Base-by-base conservation (phyloP, 2,329 filamentous ascomycete genomes). In the Colletotrichum brevisporum region DNA sequence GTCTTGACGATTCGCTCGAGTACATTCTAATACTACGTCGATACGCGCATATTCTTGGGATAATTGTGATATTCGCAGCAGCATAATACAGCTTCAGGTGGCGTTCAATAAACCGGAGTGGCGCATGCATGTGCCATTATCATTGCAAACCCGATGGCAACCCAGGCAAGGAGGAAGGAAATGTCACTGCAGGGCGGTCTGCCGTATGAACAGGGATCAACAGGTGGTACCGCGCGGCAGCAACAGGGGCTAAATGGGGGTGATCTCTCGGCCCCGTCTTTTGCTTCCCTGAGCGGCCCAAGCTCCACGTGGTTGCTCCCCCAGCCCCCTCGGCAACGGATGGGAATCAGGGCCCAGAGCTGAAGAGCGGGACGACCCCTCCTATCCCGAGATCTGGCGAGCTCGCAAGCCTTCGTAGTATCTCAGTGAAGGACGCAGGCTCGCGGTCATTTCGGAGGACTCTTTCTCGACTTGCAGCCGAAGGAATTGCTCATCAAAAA, bases 1-100 rank as follows among this genome's bases (percentile, higher is more conserved):
- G 66, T 60, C 66, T 56, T 60, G 62, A 69, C 13, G 66, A 51
- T 48, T 55, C 31, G 66, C 62, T 69, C 62, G 36, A 54, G 55
- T 69, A 66, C 45, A 55, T 59, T 66, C 31, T 55, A 66, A 51
- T 59, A 43, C 36, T n/a, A 60, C 31, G 21, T 39, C n/a, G 12
- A 50, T 50, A 50, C 41, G 16, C 21, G 21, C 31, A 36, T 36
- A 2, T 10, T 47, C 5, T 16, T 10, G 45, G 18, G 9, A 16
- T 10, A 9, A 12, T 15, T 43, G 41, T 43, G 41, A 43, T 43
- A 15, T 15, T 2, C 41, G 8, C 31, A 36, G 31, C 21, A 36
- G 31, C 8, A 3, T 2, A 36, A 36, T 36, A 36, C 10, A 9
- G 31, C 31, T 36, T 36, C 8, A 8, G 8, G 31, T 36, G 31